Conservation (phyloP, 2,329 filamentous ascomycete species). For the Teratosphaeria pseudoeucalypti region DNA sequence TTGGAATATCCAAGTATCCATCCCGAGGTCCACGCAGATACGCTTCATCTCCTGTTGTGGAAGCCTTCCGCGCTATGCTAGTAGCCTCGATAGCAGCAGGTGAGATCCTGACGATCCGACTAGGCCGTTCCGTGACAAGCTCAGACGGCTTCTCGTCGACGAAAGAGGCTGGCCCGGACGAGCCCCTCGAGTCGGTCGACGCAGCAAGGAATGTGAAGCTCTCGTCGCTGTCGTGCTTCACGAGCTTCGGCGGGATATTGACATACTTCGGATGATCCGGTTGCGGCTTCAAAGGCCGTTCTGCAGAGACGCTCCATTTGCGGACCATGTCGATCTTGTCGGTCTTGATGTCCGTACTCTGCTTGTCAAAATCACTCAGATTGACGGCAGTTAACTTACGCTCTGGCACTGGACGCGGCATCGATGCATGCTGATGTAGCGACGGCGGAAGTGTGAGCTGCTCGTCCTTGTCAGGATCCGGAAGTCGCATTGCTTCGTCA, state of each 20-base stretch:
- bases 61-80: neutral
- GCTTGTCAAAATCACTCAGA: slow-evolving; percentile 14
- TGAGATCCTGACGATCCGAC: neutral
- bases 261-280: slow-evolving; percentile 11
- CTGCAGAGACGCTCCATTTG: slow-evolving; percentile 18
- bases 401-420: neutral
- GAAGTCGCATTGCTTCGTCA: neutral
- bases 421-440: neutral
- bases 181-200: slow-evolving; percentile 45
- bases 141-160: slow-evolving; percentile 17
- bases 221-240: slow-evolving; percentile 47
- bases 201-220: neutral
- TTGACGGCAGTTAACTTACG: slow-evolving; percentile 13
- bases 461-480: neutral
- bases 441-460: slow-evolving; percentile 1
- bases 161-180: slow-evolving; percentile 44
- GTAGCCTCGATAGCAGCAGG: neutral
- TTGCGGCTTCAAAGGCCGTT: slow-evolving; percentile 17
- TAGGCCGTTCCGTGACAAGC: neutral
- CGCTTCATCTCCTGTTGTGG: slow-evolving; percentile 6
- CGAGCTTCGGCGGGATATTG: slow-evolving; percentile 27
- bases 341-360: slow-evolving; percentile 7
- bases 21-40: slow-evolving; percentile 8
- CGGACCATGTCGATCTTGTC: slow-evolving; percentile 13
- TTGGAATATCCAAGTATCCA: slow-evolving; percentile 7